phyloP scores from a whole-genome alignment of 1,284 basidiomycete species.

The Leccinum glutinopallens region DNA sequence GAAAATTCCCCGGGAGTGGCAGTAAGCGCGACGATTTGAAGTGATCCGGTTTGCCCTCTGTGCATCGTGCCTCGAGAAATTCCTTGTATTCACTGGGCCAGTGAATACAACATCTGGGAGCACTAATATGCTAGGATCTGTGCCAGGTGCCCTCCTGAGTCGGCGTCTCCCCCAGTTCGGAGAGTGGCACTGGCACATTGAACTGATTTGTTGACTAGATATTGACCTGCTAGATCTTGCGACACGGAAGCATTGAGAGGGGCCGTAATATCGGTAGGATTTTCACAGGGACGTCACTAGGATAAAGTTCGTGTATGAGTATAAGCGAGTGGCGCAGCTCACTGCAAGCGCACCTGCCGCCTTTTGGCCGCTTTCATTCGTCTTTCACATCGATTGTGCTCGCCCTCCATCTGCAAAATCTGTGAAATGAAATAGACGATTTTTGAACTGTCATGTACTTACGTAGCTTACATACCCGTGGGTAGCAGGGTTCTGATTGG shows the following conservation, averaged over 20 bases:
- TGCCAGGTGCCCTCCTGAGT: constrained; percentile 29
- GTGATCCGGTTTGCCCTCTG: constrained; percentile 19
- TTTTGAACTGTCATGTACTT: no score
- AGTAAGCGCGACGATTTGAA: constrained; percentile 30
- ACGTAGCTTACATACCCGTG: no score
- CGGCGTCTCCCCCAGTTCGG: constrained; percentile 48
- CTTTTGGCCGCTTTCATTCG: background rate
- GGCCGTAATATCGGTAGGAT: constrained; percentile 11
- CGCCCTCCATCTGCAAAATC: no score
- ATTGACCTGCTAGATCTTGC: constrained; percentile 47
- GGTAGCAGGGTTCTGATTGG: no score
- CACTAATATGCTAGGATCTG: constrained; percentile 17
- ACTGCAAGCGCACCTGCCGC: background rate
- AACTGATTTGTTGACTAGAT: constrained; percentile 54
- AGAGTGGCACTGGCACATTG: constrained; percentile 47
- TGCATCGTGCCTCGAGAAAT: constrained; percentile 27
- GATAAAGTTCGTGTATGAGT: no score
- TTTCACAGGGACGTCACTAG: background rate
- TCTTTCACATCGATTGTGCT: background rate
- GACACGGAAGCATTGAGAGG: constrained; percentile 48
- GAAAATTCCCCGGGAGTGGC: constrained; percentile 39
- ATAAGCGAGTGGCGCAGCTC: background rate
- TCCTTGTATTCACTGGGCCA: constrained; percentile 26
- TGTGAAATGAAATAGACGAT: no score
- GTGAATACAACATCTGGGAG: constrained; percentile 22